Evolutionary conservation across 1,139 yeast genomes (phyloP).

Genomic region (Yamadazyma atlantica): DNA sequence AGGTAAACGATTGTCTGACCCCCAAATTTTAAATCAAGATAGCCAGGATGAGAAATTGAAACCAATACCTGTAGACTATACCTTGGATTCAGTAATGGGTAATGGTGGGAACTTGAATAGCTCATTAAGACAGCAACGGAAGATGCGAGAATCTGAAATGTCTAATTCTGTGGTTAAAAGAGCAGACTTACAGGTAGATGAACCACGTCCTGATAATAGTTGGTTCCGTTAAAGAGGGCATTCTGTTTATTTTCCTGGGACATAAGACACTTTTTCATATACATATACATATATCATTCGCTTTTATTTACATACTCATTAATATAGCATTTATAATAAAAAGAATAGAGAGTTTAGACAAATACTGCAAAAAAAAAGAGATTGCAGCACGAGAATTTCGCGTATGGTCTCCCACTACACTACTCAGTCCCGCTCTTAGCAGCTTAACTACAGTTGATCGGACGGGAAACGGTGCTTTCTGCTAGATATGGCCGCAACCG

Average conservation of each 20-base stretch:
- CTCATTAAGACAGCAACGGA: conserved; percentile 28
- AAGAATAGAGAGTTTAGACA: neutral
- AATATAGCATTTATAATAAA: conserved; percentile 8
- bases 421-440: neutral
- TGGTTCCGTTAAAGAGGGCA: conserved; percentile 2
- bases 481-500: neutral
- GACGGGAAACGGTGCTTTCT: neutral
- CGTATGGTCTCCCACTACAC: neutral
- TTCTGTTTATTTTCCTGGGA: neutral
- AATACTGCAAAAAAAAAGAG: neutral
- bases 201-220: conserved; percentile 6
- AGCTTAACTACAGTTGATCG: neutral
- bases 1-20: conserved; percentile 24
- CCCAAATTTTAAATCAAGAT: conserved; percentile 26
- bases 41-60: conserved; percentile 27
- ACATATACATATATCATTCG: neutral
- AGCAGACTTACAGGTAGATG: conserved; percentile 28
- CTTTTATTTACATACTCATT: neutral
- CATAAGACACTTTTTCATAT: neutral
- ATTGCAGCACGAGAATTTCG: neutral
- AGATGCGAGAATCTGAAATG: conserved; percentile 17
- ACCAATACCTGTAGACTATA: conserved; percentile 25
- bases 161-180: conserved; percentile 23
- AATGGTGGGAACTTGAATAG: conserved; percentile 30
- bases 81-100: conserved; percentile 16